These are phyloP conservation scores for Helianthus tuberosus DNA, from an alignment of 129 eudicot species.

Conservation along the genomic window DNA sequence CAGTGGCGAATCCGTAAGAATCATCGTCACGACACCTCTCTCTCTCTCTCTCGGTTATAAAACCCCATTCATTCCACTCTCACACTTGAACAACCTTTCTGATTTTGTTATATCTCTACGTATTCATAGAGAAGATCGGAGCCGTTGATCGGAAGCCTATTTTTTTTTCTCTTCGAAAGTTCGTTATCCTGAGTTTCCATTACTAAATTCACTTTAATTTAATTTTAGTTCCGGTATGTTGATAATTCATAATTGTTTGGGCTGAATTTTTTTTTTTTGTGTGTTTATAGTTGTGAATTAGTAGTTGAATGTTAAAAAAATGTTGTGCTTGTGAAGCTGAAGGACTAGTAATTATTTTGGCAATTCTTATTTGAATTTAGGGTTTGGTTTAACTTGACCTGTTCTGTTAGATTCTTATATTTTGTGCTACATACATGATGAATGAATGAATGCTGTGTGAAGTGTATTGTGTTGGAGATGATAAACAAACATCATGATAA, in stretches of 20 bases:
- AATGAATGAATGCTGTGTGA: not conserved
- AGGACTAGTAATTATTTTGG: no score
- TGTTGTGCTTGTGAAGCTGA: no score
- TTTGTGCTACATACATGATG: not conserved
- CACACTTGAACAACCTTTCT: not conserved
- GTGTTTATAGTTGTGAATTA: not conserved
- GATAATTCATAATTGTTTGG: conserved; percentile 6
- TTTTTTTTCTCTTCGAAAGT: conserved; percentile 29
- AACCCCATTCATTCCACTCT: not conserved
- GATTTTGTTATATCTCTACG: conserved; percentile 3
- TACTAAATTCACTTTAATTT: not conserved
- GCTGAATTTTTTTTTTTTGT: not conserved
- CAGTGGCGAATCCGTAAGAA: conserved; percentile 12
- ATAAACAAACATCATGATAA: not conserved
- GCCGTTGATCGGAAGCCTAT: not conserved
- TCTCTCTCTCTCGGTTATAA: conserved; percentile 13
- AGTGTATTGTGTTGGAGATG: conserved; percentile 19
- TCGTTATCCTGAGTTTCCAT: conserved; percentile 37
- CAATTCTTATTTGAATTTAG: no score
- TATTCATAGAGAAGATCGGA: not conserved
- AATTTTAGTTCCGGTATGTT: not conserved
- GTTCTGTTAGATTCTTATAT: not conserved
- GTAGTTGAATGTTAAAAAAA: no score
- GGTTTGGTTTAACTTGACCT: not conserved
- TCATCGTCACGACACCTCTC: conserved; percentile 16